Conservation (phyloP, 2,329 filamentous ascomycete species). For the Hypoxylon rubiginosum region DNA sequence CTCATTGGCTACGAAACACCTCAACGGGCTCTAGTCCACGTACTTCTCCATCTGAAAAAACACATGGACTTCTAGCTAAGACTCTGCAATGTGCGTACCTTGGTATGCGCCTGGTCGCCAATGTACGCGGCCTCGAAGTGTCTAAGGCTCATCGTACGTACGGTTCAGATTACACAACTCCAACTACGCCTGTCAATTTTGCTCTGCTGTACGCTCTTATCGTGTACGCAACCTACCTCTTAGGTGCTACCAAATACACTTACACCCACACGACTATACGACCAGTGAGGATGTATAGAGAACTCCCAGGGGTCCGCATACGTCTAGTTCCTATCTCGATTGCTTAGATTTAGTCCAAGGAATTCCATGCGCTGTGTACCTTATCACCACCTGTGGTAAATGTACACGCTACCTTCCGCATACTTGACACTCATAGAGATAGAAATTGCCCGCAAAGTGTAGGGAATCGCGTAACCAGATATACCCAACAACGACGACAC, state of each 20-base stretch:
- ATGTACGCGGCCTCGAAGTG: conserved; percentile 20
- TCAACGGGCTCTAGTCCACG: conserved; percentile 18
- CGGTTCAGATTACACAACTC: conserved; percentile 32
- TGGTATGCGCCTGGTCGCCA: conserved; percentile 22
- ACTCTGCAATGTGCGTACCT: conserved; percentile 23
- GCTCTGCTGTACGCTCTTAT: conserved; percentile 36
- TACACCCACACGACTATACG: conserved; percentile 20
- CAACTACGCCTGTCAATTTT: conserved; percentile 35
- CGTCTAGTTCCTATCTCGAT: not conserved
- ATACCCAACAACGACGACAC: not conserved
- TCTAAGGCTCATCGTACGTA: conserved; percentile 24
- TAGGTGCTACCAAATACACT: conserved; percentile 18
- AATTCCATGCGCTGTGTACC: conserved; percentile 1
- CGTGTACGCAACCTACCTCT: conserved; percentile 31
- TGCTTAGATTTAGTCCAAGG: conserved; percentile 1
- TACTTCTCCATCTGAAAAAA: conserved; percentile 20
- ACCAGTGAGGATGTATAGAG: conserved; percentile 19
- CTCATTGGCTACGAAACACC: conserved; percentile 22
- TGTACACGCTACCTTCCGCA: not conserved
- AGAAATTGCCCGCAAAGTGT: not conserved
- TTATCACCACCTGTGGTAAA: not conserved
- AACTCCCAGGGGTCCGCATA: conserved; percentile 12
- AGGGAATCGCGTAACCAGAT: not conserved
- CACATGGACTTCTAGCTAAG: conserved; percentile 22
- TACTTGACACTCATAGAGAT: not conserved